Evolutionary conservation across 176 grass and related monocot species (phyloP).

Genomic region (bread wheat (Triticum aestivum)): DNA sequence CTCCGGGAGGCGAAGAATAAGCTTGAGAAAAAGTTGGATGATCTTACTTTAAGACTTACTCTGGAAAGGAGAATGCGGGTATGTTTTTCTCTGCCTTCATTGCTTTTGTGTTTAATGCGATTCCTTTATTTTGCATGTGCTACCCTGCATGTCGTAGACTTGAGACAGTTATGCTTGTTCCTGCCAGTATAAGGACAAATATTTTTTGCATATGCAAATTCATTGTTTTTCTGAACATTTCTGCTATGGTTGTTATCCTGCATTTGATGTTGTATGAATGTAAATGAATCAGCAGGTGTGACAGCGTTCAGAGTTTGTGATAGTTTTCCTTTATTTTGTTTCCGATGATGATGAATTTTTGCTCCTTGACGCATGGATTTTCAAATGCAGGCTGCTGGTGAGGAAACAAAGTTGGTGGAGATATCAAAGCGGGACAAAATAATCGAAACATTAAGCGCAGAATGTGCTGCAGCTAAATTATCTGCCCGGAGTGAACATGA

Average conservation of each 20-base stretch:
- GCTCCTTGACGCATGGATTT: slow-evolving; percentile 25
- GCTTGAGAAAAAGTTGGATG: slow-evolving; percentile 95
- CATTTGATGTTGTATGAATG: neutral
- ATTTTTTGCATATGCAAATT: neutral
- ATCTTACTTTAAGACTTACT: slow-evolving; percentile 81
- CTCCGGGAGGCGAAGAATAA: slow-evolving; percentile 93
- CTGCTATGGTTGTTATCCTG: neutral
- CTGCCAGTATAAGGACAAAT: neutral
- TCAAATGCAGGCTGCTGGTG: slow-evolving; percentile 56
- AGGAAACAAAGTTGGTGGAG: slow-evolving; percentile 78
- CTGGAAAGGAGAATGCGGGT: slow-evolving; percentile 86
- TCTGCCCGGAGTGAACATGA: slow-evolving; percentile 49
- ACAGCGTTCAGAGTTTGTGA: neutral
- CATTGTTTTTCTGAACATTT: neutral
- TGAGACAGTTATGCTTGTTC: slow-evolving; percentile 15
- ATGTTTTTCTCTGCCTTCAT: slow-evolving; percentile 18
- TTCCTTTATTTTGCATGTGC: neutral
- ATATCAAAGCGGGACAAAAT: slow-evolving; percentile 75
- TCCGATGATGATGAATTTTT: neutral
- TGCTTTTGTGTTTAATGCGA: neutral
- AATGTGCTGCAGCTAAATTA: slow-evolving; percentile 57
- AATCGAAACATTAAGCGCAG: slow-evolving; percentile 55
- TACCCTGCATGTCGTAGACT: neutral
- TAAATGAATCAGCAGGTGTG: slow-evolving; percentile 5
- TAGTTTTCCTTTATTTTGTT: slow-evolving; percentile 9